Percentiles rank a stretch among this genome's conserved stretches.
These are phyloP conservation scores for Macrotyloma uniflorum DNA, from an alignment of 306 rosid species.

Conservation along the genomic window DNA sequence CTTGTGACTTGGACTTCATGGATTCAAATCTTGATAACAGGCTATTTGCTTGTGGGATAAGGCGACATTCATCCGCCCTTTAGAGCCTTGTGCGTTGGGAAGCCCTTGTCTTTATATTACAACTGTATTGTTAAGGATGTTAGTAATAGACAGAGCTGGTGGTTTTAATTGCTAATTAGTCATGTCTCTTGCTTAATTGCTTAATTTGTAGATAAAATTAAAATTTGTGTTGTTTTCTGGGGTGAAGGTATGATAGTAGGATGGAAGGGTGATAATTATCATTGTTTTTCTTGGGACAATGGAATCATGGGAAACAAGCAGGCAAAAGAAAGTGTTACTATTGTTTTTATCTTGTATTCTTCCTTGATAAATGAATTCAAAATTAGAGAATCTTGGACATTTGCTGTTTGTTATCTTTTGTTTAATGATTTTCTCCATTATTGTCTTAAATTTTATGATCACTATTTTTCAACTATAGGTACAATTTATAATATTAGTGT, in stretches of 20 bases:
- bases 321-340: constrained; percentile 27
- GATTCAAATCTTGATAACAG: too few relatives aligned
- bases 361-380: constrained; percentile 24
- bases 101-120: background rate
- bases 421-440: background rate
- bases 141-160: constrained; percentile 10
- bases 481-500: background rate
- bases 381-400: constrained; percentile 18
- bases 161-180: background rate
- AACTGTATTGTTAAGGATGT: constrained; percentile 1
- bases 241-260: background rate
- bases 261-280: constrained; percentile 8
- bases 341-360: constrained; percentile 23
- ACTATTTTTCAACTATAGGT: constrained; percentile 8
- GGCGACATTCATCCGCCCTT: background rate
- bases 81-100: background rate
- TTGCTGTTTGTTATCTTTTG: constrained; percentile 11
- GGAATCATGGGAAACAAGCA: constrained; percentile 21
- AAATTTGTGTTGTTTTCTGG: background rate
- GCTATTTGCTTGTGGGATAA: background rate
- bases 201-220: constrained; percentile 21
- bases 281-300: constrained; percentile 14
- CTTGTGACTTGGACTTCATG: background rate
- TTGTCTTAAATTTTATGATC: constrained; percentile 13
- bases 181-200: constrained; percentile 6